A percentile compares a stretch with the other conserved stretches of the same genome.
phyloP scores from a whole-genome alignment of 768 basidiomycete species.

The Phlebiopsis gigantea region DNA sequence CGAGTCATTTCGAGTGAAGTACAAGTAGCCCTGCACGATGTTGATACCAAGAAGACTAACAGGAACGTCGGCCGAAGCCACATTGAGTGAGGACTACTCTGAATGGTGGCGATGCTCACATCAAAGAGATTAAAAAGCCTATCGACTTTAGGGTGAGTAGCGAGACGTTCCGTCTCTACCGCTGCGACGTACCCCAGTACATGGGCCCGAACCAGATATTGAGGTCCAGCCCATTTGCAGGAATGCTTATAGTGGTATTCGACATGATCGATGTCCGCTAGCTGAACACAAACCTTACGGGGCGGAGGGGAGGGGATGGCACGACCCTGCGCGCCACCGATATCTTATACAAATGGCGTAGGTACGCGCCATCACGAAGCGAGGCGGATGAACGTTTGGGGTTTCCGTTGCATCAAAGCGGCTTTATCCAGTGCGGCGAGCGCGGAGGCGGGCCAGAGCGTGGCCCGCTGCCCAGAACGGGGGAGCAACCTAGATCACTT shows the following conservation, averaged over 20 bases:
- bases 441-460: not conserved
- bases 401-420: not conserved
- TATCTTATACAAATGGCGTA: not conserved
- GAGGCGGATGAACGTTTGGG: not conserved
- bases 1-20: constrained; percentile 31
- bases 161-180: no score
- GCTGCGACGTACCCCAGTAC: constrained; percentile 12
- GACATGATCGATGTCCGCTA: not conserved
- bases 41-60: constrained; percentile 36
- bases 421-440: not conserved
- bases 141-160: not conserved
- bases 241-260: not conserved
- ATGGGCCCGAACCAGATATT: constrained; percentile 8
- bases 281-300: not conserved
- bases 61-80: not conserved
- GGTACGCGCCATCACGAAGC: not conserved
- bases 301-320: not conserved
- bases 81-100: no score
- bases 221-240: constrained; percentile 10
- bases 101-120: no score
- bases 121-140: constrained; percentile 11
- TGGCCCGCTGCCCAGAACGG: not conserved
- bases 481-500: not conserved
- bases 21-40: constrained; percentile 36
- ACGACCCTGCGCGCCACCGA: not conserved